Evolutionary conservation across 208 protist species (phyloP).

Genomic region (Trypanosomatidae sp.): DNA sequence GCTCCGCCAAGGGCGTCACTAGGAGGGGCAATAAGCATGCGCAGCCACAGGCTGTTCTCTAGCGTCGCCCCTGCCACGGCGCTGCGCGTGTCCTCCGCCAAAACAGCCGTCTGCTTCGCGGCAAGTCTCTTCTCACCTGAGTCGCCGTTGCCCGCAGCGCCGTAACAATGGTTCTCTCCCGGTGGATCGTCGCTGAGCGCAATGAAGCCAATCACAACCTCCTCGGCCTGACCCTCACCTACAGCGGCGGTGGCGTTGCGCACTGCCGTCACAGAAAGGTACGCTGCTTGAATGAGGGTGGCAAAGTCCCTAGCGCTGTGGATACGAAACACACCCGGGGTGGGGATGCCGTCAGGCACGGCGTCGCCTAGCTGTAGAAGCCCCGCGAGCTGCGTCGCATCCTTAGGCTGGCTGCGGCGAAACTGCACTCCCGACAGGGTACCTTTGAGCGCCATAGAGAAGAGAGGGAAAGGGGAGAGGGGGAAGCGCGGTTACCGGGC

Average conservation of each 20-base stretch:
- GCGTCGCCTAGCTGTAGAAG: constrained; percentile 42
- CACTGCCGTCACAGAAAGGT: constrained; percentile 66
- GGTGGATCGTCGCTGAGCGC: constrained; percentile 34
- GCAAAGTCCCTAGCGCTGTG: constrained; percentile 38
- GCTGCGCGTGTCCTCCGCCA: constrained; percentile 9
- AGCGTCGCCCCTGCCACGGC: constrained; percentile 9
- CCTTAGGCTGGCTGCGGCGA: constrained; percentile 45
- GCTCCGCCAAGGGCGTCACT: constrained; percentile 15
- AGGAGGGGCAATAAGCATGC: constrained; percentile 50
- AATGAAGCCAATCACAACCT: constrained; percentile 52
- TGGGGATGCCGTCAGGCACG: constrained; percentile 39
- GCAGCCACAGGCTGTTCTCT: constrained; percentile 74
- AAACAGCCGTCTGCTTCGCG: background rate
- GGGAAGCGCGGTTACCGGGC: background rate
- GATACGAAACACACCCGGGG: constrained; percentile 36
- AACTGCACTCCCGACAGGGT: constrained; percentile 39
- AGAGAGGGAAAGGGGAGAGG: background rate
- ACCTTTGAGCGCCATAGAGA: constrained; percentile 3
- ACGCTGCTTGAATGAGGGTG: constrained; percentile 62
- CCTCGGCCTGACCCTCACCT: background rate
- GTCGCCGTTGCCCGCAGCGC: background rate
- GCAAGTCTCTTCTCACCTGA: background rate
- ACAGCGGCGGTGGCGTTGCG: background rate
- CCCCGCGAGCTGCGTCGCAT: constrained; percentile 36
- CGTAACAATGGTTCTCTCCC: background rate